Conservation (phyloP, 495 filamentous ascomycete species). For the Pyrenula aspistea region DNA sequence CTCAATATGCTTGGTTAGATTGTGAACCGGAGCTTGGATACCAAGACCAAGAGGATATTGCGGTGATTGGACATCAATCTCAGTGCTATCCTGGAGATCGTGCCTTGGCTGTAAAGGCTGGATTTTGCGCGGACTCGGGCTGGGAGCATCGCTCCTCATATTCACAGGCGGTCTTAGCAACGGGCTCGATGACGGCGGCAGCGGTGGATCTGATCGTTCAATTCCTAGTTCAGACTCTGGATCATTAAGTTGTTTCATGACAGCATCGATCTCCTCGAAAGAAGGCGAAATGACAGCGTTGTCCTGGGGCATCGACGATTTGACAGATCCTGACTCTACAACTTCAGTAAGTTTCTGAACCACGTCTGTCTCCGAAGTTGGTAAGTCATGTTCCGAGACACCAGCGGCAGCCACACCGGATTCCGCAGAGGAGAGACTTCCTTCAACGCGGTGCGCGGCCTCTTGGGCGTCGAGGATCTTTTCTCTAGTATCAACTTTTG, state of each 20-base stretch:
- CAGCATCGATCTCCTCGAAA: slow-evolving; percentile 70
- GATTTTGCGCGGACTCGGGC: slow-evolving; percentile 58
- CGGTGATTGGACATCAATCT: slow-evolving; percentile 26
- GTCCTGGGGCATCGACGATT: neutral
- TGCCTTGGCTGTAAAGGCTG: slow-evolving; percentile 29
- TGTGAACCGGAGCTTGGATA: slow-evolving; percentile 46
- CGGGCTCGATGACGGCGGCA: slow-evolving; percentile 23
- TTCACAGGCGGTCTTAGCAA: slow-evolving; percentile 34
- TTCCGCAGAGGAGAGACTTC: neutral
- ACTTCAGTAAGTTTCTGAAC: slow-evolving; percentile 5
- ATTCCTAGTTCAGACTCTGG: slow-evolving; percentile 60
- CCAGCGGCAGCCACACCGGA: neutral
- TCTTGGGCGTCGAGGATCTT: neutral
- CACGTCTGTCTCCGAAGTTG: neutral
- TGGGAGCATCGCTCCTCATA: slow-evolving; percentile 60
- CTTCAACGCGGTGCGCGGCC: neutral
- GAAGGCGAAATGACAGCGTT: slow-evolving; percentile 30
- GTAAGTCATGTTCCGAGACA: neutral
- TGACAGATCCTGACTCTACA: slow-evolving; percentile 18
- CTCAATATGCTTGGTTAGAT: slow-evolving; percentile 44
- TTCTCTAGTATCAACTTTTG: neutral
- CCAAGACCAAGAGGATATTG: slow-evolving; percentile 22
- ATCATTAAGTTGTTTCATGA: slow-evolving; percentile 72
- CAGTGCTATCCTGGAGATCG: slow-evolving; percentile 30
- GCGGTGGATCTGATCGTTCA: slow-evolving; percentile 40